A percentile compares a stretch with the other conserved stretches of the same genome.
These are phyloP conservation scores for Phialemoniopsis sp. DNA, from an alignment of 2,329 filamentous ascomycete genomes.

Conservation along the genomic window DNA sequence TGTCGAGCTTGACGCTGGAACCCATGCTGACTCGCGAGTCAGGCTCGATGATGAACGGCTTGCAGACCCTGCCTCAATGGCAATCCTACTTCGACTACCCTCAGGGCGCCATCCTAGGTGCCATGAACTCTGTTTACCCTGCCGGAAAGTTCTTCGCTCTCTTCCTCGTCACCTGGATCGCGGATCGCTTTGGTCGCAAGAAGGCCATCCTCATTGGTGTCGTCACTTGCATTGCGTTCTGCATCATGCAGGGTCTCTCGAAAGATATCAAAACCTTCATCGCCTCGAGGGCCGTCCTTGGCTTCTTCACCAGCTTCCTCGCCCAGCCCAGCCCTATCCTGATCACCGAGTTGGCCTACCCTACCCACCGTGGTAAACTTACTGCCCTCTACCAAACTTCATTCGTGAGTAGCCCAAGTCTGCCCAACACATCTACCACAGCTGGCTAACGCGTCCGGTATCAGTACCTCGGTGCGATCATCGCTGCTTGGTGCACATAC, in stretches of 20 bases:
- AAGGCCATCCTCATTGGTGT: slow-evolving; percentile 26
- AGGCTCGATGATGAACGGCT: slow-evolving; percentile 34
- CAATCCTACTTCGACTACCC: slow-evolving; percentile 26
- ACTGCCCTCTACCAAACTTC: slow-evolving; percentile 27
- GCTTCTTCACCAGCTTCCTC: slow-evolving; percentile 22
- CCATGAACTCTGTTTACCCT: slow-evolving; percentile 24
- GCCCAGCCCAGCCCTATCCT: slow-evolving; percentile 24
- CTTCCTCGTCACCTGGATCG: slow-evolving; percentile 16
- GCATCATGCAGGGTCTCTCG: slow-evolving; percentile 23
- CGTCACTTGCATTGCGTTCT: slow-evolving; percentile 20
- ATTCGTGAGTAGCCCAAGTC: slow-evolving; percentile 11
- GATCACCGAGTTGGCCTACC: slow-evolving; percentile 26
- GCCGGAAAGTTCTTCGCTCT: slow-evolving; percentile 13
- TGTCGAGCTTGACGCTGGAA: too few species aligned
- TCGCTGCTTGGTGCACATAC: slow-evolving; percentile 36
- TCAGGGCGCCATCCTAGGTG: slow-evolving; percentile 27
- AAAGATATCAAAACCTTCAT: slow-evolving; percentile 21
- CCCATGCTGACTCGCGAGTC: background rate
- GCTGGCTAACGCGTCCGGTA: too few species aligned
- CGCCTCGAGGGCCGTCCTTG: slow-evolving; percentile 20
- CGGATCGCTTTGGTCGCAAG: slow-evolving; percentile 33
- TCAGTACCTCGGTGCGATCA: slow-evolving; percentile 3
- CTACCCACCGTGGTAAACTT: slow-evolving; percentile 24
- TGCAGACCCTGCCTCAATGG: slow-evolving; percentile 31
- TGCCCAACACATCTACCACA: too few species aligned